Base-by-base conservation (phyloP, 2,329 filamentous ascomycete species). In the Fusarium cicatricum region DNA sequence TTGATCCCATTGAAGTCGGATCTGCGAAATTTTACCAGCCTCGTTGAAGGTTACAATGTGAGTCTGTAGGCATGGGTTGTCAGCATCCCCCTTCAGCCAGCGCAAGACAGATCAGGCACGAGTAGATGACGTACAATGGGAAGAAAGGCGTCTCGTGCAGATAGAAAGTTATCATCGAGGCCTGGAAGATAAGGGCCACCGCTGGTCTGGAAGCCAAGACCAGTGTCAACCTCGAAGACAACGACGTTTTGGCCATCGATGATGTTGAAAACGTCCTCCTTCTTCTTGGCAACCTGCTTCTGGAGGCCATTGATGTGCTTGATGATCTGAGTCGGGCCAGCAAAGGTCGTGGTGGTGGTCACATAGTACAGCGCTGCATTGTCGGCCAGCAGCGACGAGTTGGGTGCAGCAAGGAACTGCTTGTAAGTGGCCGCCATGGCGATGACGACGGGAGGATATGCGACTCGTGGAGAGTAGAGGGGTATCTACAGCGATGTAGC, bases 1-100 rank as follows among this genome's bases (percentile, higher is more conserved):
- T 76, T 99, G 95, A 74, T 99, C 95, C 95, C 95, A 99, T 74
- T 90, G 91, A 66, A 94, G 86, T 66, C 94, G 90, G 62, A 98
- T 90, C 74, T 95, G 91, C 55, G 84, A 75, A 72, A 99, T 97
- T 78, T 91, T 92, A 73, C 87, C 85, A 40, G 89, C 76, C 63
- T 76, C 72, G 74, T 96, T 85, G 76, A 97, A 97, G 53, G 86
- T 85, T 64, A 99, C 93, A 62, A 98, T 88, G 79, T 99, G 95
- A 68, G 89, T 85, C 91, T 95, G 74, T 15, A 10, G 28, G 11
- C 15, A 28, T 11, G 28, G 21, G 15, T n/a, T 38, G 59, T 63
- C 42, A 68, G 61, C 42, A 23, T 42, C 9, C 31, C 15, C 12
- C 33, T 44, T 19, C 15, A n/a, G 3, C 23, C 12, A 19, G 31